Conservation (phyloP, 2,329 filamentous ascomycete genomes). For the Ophiocordyceps polyrhachis-furcata region DNA sequence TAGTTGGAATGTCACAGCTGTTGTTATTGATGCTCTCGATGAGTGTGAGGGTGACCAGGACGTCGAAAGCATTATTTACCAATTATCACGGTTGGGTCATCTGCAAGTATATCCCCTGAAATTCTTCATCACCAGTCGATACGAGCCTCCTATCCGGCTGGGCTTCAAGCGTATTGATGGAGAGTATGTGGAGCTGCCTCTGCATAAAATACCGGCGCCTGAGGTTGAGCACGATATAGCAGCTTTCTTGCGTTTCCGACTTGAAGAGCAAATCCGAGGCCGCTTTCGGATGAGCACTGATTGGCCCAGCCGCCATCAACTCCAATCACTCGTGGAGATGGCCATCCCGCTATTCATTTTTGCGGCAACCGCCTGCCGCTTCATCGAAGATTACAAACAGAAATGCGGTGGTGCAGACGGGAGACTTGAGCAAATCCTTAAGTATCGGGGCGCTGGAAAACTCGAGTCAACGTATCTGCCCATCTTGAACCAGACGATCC, state of each 20-base stretch:
- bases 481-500: conserved; percentile 4
- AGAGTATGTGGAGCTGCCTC: neutral
- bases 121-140: conserved; percentile 20
- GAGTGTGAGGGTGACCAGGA: conserved; percentile 11
- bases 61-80: conserved; percentile 10
- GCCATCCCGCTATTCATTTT: conserved; percentile 6
- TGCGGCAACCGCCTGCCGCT: conserved; percentile 6
- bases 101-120: conserved; percentile 7
- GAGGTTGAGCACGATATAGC: conserved; percentile 11
- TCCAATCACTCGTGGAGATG: conserved; percentile 1
- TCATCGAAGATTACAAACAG: conserved; percentile 5
- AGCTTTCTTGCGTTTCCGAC: neutral
- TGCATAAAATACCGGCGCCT: neutral
- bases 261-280: conserved; percentile 1
- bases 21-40: conserved; percentile 17
- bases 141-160: conserved; percentile 13
- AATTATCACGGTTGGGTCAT: neutral
- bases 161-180: conserved; percentile 9
- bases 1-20: neutral
- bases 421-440: conserved; percentile 8
- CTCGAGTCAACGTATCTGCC: conserved; percentile 6
- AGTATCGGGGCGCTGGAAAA: conserved; percentile 1
- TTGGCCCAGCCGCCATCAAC: neutral
- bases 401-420: conserved; percentile 3
- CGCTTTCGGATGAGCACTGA: neutral